Evolutionary conservation across 345 rosid genomes (phyloP), one percentile per base, ranked within the genome.

Genomic region (Pistacia vera): DNA sequence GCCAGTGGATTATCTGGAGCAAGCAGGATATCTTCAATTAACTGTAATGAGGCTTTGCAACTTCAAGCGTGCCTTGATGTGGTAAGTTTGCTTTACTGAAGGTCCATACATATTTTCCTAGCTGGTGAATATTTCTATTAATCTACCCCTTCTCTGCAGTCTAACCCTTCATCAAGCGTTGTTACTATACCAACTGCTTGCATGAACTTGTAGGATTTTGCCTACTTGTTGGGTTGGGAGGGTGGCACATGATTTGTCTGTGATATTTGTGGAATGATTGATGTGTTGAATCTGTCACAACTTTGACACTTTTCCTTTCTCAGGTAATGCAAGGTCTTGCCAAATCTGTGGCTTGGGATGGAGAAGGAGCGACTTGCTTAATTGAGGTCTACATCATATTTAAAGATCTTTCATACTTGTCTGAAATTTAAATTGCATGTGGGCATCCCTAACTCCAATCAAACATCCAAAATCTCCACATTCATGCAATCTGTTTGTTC

Each of bases 291-390:
- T 59, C 63, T 70, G 8, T 57, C 35, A 14, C 59, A 10, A 46
- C 46, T 33, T 77, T 61, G 16, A 58, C 1, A 64, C 63, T 56
- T 41, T 18, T 10, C 63, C 58, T 68, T 69, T 75, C 41, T 54
- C 86, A 95, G 99, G 98, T 95, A 70, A 95, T 92, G 99, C 97
- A 95, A 90, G 96, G 97, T 76, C 97, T 93, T 66, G 99, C 99
- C 25, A 95, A 93, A 85, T 93, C 99, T 82, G 86, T 93, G 77
- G 98, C 99, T 79, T 96, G 97, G 99, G 99, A 95, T 88, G 99
- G 99, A 68, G 99, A 93, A 83, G 99, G 98, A 65, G 97, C 99
- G 57, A 93, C 99, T 2, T 96, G 99, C 81, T 83, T 96, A 70
- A 88, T 93, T 81, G 98, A 96, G 98, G 99, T 91, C 58, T 18